Evolutionary conservation across 441 rosid genomes (phyloP).

Genomic region (Euphorbia schlechtendalii): DNA sequence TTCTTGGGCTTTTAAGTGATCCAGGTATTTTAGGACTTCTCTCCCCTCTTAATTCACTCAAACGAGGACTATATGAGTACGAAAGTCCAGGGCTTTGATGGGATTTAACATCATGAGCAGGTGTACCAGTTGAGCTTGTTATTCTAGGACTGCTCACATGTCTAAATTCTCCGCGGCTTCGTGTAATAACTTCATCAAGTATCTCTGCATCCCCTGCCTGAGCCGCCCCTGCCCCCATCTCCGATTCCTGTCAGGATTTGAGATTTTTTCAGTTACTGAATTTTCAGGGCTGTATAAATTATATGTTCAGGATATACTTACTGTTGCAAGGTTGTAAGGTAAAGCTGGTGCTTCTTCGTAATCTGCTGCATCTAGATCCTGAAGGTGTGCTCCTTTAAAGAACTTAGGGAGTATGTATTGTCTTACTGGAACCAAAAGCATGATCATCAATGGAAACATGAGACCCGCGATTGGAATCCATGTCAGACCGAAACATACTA

Average conservation of each 20-base stretch:
- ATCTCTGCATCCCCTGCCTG: conserved; percentile 66
- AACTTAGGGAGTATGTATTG: conserved; percentile 80
- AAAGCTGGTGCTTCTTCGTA: conserved; percentile 87
- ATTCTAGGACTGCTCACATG: conserved; percentile 65
- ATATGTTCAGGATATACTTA: conserved; percentile 19
- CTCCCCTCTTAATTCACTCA: conserved; percentile 51
- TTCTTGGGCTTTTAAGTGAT: conserved; percentile 37
- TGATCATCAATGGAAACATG: conserved; percentile 89
- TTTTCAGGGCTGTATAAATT: neutral
- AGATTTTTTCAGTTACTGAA: neutral
- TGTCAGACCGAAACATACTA: conserved; percentile 78
- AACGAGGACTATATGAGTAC: conserved; percentile 51
- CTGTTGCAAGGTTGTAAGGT: conserved; percentile 67
- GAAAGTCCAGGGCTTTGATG: conserved; percentile 22
- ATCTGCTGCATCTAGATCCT: conserved; percentile 86
- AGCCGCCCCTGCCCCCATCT: conserved; percentile 61
- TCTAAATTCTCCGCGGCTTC: conserved; percentile 94
- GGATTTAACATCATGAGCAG: conserved; percentile 31
- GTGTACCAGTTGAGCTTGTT: conserved; percentile 65
- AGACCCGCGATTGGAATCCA: conserved; percentile 92
- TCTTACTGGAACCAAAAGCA: conserved; percentile 79
- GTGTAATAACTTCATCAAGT: conserved; percentile 64
- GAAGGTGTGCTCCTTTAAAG: conserved; percentile 77
- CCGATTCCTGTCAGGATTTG: conserved; percentile 43
- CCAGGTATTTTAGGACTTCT: conserved; percentile 46